A percentile compares a stretch with the other conserved stretches of the same genome.
phyloP scores from a whole-genome alignment of 495 filamentous ascomycete species.

The Aspergillus panamensis region DNA sequence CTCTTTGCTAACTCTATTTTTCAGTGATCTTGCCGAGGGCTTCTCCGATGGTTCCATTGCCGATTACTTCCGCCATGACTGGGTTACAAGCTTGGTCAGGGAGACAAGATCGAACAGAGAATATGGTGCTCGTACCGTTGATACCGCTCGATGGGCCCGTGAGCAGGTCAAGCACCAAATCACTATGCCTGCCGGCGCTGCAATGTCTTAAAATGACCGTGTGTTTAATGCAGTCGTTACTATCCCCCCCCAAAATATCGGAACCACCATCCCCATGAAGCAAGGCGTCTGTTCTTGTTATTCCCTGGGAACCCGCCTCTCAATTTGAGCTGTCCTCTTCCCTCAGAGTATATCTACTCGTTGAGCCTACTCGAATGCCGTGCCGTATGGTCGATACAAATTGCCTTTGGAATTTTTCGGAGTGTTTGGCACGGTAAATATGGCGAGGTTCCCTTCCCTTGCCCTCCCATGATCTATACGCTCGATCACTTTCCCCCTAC shows the following conservation, averaged over 20 bases:
- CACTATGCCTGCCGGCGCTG: constrained; percentile 37
- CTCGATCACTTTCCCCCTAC: neutral
- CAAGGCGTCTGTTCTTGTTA: constrained; percentile 15
- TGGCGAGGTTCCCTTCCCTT: neutral
- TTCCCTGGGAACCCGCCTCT: constrained; percentile 18
- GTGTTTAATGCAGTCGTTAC: constrained; percentile 1
- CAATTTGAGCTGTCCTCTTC: constrained; percentile 4
- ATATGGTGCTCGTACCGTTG: constrained; percentile 75
- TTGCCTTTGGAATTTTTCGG: neutral
- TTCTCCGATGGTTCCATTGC: constrained; percentile 88
- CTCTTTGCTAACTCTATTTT: constrained; percentile 34
- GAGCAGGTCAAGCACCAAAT: constrained; percentile 96
- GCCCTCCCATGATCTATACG: constrained; percentile 9
- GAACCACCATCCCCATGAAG: neutral
- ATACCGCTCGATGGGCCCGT: constrained; percentile 94
- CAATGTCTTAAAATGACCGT: constrained; percentile 34
- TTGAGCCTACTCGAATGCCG: constrained; percentile 15
- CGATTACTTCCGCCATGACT: constrained; percentile 81
- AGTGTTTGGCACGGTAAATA: neutral
- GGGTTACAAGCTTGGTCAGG: constrained; percentile 82
- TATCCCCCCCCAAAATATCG: constrained; percentile 9
- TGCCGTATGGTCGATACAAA: constrained; percentile 17
- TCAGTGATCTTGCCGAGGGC: constrained; percentile 88
- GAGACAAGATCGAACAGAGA: constrained; percentile 83
- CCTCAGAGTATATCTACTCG: constrained; percentile 10